These are phyloP conservation scores for Dryas alaskensis DNA, from an alignment of 306 rosid species.

Conservation along the genomic window DNA sequence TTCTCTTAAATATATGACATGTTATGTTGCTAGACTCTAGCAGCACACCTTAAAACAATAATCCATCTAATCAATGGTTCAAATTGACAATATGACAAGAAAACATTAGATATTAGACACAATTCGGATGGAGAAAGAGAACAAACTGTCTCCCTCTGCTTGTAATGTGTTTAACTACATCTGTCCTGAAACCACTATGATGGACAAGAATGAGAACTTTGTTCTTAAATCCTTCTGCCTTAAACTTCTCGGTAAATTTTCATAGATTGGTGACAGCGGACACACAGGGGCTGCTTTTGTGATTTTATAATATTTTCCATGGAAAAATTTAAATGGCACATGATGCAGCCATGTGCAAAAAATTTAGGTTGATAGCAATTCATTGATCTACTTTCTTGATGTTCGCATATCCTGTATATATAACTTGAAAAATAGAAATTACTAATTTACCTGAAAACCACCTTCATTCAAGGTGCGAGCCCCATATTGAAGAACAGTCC, in stretches of 20 bases:
- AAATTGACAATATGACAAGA: not conserved
- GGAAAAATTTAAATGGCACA: conserved; percentile 7
- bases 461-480: conserved; percentile 98
- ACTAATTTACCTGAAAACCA: conserved; percentile 74
- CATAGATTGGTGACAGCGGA: not conserved
- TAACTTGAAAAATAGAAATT: not conserved
- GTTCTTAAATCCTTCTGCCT: conserved; percentile 21
- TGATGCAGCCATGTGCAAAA: conserved; percentile 14
- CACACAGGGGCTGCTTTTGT: conserved; percentile 7
- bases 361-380: conserved; percentile 14
- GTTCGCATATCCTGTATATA: conserved; percentile 8
- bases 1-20: not conserved
- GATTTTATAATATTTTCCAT: conserved; percentile 1
- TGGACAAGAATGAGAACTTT: conserved; percentile 2
- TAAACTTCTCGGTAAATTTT: not conserved
- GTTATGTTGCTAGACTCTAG: not conserved
- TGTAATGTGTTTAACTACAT: conserved; percentile 9
- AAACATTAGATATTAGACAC: no score
- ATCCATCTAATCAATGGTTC: not conserved
- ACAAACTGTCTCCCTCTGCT: conserved; percentile 5
- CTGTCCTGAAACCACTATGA: conserved; percentile 16
- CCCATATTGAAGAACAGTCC: conserved; percentile 85
- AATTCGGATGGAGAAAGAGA: not conserved
- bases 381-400: conserved; percentile 11
- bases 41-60: not conserved